These are phyloP conservation scores for Beauveria asiatica DNA, from an alignment of 2,329 filamentous ascomycete genomes.

Conservation along the genomic window DNA sequence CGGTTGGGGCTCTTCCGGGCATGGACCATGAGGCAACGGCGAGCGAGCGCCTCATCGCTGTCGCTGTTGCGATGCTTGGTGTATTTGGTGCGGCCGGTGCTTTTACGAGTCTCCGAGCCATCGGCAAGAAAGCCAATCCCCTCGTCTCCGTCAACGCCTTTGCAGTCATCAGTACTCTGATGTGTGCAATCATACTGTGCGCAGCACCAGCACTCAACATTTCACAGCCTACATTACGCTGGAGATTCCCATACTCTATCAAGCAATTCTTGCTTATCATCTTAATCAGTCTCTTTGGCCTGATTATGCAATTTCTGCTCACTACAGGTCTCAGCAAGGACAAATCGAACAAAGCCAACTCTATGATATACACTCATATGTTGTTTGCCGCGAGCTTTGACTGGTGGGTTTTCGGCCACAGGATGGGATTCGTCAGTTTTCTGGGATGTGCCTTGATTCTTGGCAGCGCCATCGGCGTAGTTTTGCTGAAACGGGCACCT, in stretches of 20 bases:
- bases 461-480: constrained; percentile 43
- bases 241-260: constrained; percentile 31
- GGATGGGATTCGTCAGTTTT: constrained; percentile 41
- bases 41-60: constrained; percentile 58
- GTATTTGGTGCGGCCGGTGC: constrained; percentile 68
- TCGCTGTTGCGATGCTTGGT: constrained; percentile 64
- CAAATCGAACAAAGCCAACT: constrained; percentile 50
- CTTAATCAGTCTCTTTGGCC: constrained; percentile 64
- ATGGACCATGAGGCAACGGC: constrained; percentile 40
- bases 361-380: constrained; percentile 52
- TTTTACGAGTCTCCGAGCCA: constrained; percentile 67
- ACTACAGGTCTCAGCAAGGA: constrained; percentile 68
- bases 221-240: constrained; percentile 36
- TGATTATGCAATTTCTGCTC: constrained; percentile 78
- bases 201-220: constrained; percentile 37
- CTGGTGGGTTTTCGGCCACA: constrained; percentile 42
- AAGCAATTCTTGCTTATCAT: constrained; percentile 59
- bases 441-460: constrained; percentile 44
- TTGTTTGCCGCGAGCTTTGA: constrained; percentile 47
- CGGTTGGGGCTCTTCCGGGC: constrained; percentile 18
- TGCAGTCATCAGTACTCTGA: constrained; percentile 57
- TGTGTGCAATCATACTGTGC: constrained; percentile 54
- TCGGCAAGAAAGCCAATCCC: constrained; percentile 71
- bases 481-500: constrained; percentile 33
- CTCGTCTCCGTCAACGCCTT: constrained; percentile 87